A percentile compares a stretch with the other conserved stretches of the same genome.
These are phyloP conservation scores for Gossypium rotundifolium DNA, from an alignment of 345 rosid genomes.

Conservation along the genomic window DNA sequence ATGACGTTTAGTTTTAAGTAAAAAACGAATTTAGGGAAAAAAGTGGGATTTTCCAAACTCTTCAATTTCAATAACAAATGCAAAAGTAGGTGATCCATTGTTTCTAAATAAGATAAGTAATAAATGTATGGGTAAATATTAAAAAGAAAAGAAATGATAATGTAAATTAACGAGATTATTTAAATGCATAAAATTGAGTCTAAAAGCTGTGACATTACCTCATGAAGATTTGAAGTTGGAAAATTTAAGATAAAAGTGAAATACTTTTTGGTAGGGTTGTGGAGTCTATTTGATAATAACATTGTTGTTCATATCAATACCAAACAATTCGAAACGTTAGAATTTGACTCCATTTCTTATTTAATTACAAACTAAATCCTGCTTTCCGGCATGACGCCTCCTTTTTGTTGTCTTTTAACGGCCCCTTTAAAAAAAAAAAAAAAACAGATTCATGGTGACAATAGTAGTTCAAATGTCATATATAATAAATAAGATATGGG, in stretches of 20 bases:
- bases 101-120: too few relatives aligned
- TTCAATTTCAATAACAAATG: not conserved
- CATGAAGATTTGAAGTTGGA: not conserved
- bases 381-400: not conserved
- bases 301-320: conserved; percentile 6
- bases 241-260: conserved; percentile 10
- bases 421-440: too few relatives aligned
- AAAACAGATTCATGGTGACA: too few relatives aligned
- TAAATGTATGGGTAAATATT: too few relatives aligned
- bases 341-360: conserved; percentile 7
- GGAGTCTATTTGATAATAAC: not conserved
- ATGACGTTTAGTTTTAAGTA: too few relatives aligned
- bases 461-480: too few relatives aligned
- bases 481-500: too few relatives aligned
- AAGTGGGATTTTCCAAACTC: too few relatives aligned
- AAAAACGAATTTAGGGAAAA: too few relatives aligned
- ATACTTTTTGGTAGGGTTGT: not conserved
- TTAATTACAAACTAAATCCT: not conserved
- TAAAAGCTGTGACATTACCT: not conserved
- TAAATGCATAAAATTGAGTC: too few relatives aligned
- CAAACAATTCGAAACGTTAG: not conserved
- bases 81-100: not conserved
- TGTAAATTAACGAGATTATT: too few relatives aligned
- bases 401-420: not conserved
- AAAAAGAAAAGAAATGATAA: too few relatives aligned